These are phyloP conservation scores for Cercospora beticola DNA, from an alignment of 2,329 filamentous ascomycete genomes.

Conservation along the genomic window DNA sequence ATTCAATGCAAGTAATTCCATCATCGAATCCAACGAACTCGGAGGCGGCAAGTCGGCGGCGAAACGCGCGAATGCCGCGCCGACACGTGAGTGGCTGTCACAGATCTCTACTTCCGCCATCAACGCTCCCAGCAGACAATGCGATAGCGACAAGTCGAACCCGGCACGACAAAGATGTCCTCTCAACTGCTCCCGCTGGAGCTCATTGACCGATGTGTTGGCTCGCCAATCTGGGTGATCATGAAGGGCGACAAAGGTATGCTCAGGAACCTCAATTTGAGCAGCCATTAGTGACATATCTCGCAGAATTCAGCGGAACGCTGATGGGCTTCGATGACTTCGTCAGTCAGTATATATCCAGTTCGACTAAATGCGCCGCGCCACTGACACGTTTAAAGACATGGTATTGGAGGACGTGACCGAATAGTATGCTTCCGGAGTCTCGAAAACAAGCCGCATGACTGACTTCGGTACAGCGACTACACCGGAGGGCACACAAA, in stretches of 20 bases:
- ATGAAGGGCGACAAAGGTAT: conserved; percentile 99
- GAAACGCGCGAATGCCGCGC: not conserved
- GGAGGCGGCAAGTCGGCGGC: not conserved
- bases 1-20: not conserved
- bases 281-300: conserved; percentile 2
- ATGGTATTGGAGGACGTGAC: conserved; percentile 98
- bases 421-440: conserved; percentile 67
- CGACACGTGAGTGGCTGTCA: not conserved
- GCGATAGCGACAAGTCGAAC: not conserved
- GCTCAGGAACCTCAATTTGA: conserved; percentile 20
- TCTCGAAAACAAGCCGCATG: not conserved
- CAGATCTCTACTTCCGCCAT: not conserved
- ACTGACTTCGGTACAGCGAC: conserved; percentile 60
- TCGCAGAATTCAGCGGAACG: conserved; percentile 87
- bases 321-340: conserved; percentile 98
- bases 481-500: conserved; percentile 83
- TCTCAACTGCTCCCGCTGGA: conserved; percentile 54
- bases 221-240: conserved; percentile 95
- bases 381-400: conserved; percentile 57
- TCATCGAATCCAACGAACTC: not conserved
- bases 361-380: not conserved
- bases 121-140: not conserved
- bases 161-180: conserved; percentile 25
- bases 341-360: conserved; percentile 74
- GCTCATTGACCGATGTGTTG: conserved; percentile 98